Conservation (phyloP, 2,329 filamentous ascomycete genomes). For the Apiospora aurea region DNA sequence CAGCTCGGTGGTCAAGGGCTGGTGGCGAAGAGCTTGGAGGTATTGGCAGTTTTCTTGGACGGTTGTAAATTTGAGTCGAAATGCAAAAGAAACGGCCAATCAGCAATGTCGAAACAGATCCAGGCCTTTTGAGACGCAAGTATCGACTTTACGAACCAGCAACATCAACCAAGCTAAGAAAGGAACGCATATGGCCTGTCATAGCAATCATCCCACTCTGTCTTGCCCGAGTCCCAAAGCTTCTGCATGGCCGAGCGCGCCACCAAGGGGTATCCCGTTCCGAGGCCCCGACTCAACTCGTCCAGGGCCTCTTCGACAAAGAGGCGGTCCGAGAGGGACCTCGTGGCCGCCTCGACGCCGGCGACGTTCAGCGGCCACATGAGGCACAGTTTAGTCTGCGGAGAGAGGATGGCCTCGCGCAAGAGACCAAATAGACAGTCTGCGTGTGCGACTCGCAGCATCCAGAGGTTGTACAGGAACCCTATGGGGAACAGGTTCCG, state of each 20-base stretch:
- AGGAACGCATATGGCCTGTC: conserved; percentile 40
- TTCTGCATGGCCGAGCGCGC: conserved; percentile 37
- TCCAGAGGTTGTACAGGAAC: conserved; percentile 25
- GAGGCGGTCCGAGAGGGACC: conserved; percentile 33
- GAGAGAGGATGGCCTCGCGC: conserved; percentile 30
- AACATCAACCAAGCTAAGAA: conserved; percentile 27
- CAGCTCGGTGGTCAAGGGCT: too few species aligned
- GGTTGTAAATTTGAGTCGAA: too few species aligned
- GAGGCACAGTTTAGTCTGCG: conserved; percentile 35
- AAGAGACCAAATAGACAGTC: conserved; percentile 36
- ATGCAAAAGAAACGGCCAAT: too few species aligned
- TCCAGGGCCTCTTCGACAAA: conserved; percentile 39
- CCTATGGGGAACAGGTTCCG: conserved; percentile 39
- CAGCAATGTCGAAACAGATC: too few species aligned
- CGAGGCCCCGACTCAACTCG: conserved; percentile 35
- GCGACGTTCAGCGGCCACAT: conserved; percentile 45
- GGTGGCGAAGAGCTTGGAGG: too few species aligned
- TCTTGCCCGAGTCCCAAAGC: conserved; percentile 43
- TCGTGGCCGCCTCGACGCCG: conserved; percentile 38
- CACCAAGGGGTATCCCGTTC: conserved; percentile 37
- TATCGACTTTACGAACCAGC: background rate
- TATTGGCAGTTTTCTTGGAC: too few species aligned
- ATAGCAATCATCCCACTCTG: conserved; percentile 46
- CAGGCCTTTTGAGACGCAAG: too few species aligned
- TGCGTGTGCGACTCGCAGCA: conserved; percentile 27